Percentiles rank a stretch among this genome's conserved stretches.
These are phyloP conservation scores for Priceomyces melissophilus DNA, from an alignment of 805 yeast species.

Conservation along the genomic window DNA sequence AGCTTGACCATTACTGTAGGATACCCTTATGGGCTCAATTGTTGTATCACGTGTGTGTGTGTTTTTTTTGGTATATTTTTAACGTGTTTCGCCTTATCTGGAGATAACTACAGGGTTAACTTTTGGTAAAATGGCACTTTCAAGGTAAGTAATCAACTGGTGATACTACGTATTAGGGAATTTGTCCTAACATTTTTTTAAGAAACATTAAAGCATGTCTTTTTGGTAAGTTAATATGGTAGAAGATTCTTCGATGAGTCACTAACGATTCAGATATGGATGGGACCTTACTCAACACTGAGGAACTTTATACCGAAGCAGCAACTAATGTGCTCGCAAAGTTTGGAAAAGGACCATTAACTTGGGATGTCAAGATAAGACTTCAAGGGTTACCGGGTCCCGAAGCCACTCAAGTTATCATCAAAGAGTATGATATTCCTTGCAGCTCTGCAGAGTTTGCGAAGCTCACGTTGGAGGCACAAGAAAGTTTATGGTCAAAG, in stretches of 20 bases:
- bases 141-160: background rate
- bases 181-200: background rate
- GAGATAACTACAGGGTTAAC: no score
- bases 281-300: slow-evolving; percentile 89
- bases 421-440: slow-evolving; percentile 67
- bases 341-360: slow-evolving; percentile 73
- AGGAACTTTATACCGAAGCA: slow-evolving; percentile 83
- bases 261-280: slow-evolving; percentile 68
- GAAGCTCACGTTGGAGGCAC: slow-evolving; percentile 50
- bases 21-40: no score
- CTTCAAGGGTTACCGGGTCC: slow-evolving; percentile 92
- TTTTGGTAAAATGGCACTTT: no score
- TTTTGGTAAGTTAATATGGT: slow-evolving; percentile 48
- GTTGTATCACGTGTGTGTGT: no score
- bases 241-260: background rate
- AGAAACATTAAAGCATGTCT: slow-evolving; percentile 60
- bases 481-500: slow-evolving; percentile 57
- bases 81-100: no score
- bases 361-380: slow-evolving; percentile 87
- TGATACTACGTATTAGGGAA: background rate
- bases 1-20: no score
- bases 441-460: slow-evolving; percentile 62
- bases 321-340: slow-evolving; percentile 61
- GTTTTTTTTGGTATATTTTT: no score
- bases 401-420: slow-evolving; percentile 60